Conservation (phyloP, 2,329 filamentous ascomycete species). For the Verticillium zaregamsianum region DNA sequence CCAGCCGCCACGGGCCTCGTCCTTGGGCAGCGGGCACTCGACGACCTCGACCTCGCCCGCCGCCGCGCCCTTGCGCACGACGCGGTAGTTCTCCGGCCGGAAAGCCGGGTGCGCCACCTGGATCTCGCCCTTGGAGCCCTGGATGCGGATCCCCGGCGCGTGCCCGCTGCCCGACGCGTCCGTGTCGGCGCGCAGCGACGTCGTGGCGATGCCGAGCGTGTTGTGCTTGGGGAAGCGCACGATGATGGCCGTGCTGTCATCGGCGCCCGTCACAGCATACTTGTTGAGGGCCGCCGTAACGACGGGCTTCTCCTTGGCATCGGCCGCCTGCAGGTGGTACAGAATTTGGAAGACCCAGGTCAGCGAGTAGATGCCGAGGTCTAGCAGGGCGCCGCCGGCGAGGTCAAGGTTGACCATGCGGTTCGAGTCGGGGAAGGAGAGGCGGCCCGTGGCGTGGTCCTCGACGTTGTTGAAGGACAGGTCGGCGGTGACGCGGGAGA, state of each 20-base stretch:
- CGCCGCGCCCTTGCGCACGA: slow-evolving; percentile 50
- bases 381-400: slow-evolving; percentile 77
- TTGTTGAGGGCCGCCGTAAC: slow-evolving; percentile 68
- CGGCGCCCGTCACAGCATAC: slow-evolving; percentile 66
- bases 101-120: slow-evolving; percentile 71
- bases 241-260: slow-evolving; percentile 75
- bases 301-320: slow-evolving; percentile 60
- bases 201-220: slow-evolving; percentile 69
- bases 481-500: slow-evolving; percentile 57
- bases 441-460: slow-evolving; percentile 41
- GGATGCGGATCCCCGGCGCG: slow-evolving; percentile 70
- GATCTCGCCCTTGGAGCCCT: slow-evolving; percentile 77
- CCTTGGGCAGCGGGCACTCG: slow-evolving; percentile 49
- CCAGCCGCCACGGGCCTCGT: slow-evolving; percentile 39
- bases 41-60: slow-evolving; percentile 45
- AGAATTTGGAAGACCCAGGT: slow-evolving; percentile 90
- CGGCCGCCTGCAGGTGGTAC: slow-evolving; percentile 71
- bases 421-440: slow-evolving; percentile 56
- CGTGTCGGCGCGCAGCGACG: slow-evolving; percentile 56
- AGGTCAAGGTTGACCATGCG: slow-evolving; percentile 81
- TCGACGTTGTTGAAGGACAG: slow-evolving; percentile 60
- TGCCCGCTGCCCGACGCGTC: slow-evolving; percentile 51
- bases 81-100: slow-evolving; percentile 60
- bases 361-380: slow-evolving; percentile 83
- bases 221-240: slow-evolving; percentile 67